Evolutionary conservation across 2,329 filamentous ascomycete genomes (phyloP).

Genomic region (Ophiocordyceps camponoti-rufipedis): DNA sequence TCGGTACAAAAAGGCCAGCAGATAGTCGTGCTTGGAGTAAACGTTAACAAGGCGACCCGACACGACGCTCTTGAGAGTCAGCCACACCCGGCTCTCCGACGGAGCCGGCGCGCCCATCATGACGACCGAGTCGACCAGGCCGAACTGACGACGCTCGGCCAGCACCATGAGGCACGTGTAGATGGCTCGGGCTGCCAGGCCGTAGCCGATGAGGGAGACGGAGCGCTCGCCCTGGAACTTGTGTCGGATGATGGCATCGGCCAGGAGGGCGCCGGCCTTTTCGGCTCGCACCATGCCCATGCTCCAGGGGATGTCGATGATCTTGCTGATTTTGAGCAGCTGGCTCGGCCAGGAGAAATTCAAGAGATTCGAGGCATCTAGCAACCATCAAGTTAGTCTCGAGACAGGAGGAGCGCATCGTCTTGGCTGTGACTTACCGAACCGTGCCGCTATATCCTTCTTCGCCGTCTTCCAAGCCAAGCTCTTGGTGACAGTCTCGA

Average conservation of each 20-base stretch:
- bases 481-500: slow-evolving; percentile 61
- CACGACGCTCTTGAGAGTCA: slow-evolving; percentile 59
- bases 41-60: slow-evolving; percentile 78
- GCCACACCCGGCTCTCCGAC: slow-evolving; percentile 54
- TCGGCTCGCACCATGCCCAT: slow-evolving; percentile 60
- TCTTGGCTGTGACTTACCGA: slow-evolving; percentile 20
- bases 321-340: slow-evolving; percentile 48
- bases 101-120: slow-evolving; percentile 72
- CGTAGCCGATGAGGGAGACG: slow-evolving; percentile 67
- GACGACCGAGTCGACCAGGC: slow-evolving; percentile 69
- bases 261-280: slow-evolving; percentile 53
- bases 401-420: slow-evolving; percentile 3
- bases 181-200: slow-evolving; percentile 65
- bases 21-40: slow-evolving; percentile 71
- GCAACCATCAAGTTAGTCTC: not conserved
- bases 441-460: slow-evolving; percentile 25
- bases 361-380: slow-evolving; percentile 37
- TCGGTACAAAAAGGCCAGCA: slow-evolving; percentile 76
- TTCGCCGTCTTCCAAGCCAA: slow-evolving; percentile 61
- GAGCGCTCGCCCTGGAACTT: slow-evolving; percentile 69
- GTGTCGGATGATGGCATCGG: slow-evolving; percentile 59
- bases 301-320: slow-evolving; percentile 70
- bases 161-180: slow-evolving; percentile 68
- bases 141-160: slow-evolving; percentile 67
- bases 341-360: slow-evolving; percentile 42